These are phyloP conservation scores for Colletotrichum australisinense DNA, from an alignment of 2,329 filamentous ascomycete species.

Conservation along the genomic window DNA sequence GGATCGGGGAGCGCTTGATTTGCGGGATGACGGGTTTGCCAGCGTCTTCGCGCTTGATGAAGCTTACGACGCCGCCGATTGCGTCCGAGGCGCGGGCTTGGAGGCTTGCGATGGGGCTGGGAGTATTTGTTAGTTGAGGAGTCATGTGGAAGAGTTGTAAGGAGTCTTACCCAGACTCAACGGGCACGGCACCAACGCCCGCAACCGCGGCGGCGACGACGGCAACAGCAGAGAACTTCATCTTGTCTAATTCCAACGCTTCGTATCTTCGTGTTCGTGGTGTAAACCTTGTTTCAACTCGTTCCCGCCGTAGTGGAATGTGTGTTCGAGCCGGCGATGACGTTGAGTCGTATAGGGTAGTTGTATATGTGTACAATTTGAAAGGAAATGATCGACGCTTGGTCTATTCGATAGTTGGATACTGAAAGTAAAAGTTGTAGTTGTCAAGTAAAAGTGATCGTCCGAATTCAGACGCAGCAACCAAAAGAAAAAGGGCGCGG, in stretches of 20 bases:
- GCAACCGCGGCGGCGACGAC: conserved; percentile 14
- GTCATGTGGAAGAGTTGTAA: too few species aligned
- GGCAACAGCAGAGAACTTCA: conserved; percentile 28
- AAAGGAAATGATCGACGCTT: conserved; percentile 6
- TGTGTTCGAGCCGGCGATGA: neutral
- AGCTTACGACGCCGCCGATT: conserved; percentile 23
- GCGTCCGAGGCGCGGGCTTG: conserved; percentile 24
- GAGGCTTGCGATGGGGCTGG: conserved; percentile 19
- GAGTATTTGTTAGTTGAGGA: neutral
- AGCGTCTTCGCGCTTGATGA: conserved; percentile 27
- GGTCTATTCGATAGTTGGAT: neutral
- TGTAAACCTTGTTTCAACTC: neutral
- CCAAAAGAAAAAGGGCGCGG: too few species aligned
- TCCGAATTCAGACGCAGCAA: conserved; percentile 19
- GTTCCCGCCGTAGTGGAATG: neutral
- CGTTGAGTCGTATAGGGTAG: neutral
- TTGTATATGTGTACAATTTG: neutral
- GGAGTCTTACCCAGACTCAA: conserved; percentile 14
- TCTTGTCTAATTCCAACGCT: neutral
- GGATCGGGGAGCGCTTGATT: conserved; percentile 9
- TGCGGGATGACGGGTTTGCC: conserved; percentile 7
- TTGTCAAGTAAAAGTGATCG: conserved; percentile 5
- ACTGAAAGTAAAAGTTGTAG: neutral
- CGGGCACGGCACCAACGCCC: conserved; percentile 17
- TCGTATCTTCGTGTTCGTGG: neutral